Evolutionary conservation across 306 rosid genomes (phyloP).

Genomic region (Pyrus pyrifolia): DNA sequence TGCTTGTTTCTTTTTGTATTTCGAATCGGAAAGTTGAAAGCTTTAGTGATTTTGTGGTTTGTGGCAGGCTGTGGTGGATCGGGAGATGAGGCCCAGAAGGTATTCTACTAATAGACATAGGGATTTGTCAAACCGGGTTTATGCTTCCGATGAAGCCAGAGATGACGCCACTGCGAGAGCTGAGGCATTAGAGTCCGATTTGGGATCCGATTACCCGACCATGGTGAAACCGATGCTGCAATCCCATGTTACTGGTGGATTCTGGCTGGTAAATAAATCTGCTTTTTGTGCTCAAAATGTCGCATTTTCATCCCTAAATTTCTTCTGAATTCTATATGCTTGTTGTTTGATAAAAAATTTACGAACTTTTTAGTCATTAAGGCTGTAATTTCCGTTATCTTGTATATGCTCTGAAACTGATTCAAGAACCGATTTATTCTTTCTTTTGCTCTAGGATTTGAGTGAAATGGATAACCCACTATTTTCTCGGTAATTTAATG

Average conservation of each 20-base stretch:
- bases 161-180: constrained; percentile 52
- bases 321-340: neutral
- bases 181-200: constrained; percentile 28
- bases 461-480: neutral
- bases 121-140: constrained; percentile 52
- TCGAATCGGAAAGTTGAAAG: neutral
- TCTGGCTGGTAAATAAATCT: constrained; percentile 63
- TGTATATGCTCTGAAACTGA: neutral
- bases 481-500: neutral
- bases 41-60: neutral
- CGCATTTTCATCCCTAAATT: neutral
- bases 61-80: constrained; percentile 37
- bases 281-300: neutral
- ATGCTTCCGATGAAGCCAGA: constrained; percentile 58
- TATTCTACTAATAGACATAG: constrained; percentile 27
- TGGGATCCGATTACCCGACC: constrained; percentile 38
- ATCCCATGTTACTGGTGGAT: constrained; percentile 81
- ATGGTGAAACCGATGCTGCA: constrained; percentile 72
- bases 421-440: neutral
- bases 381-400: neutral
- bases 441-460: neutral
- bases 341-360: neutral
- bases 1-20: neutral
- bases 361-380: neutral
- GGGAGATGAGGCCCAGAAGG: constrained; percentile 51